Conservation (phyloP, 352 stramenopile genomes). For the Globisporangium takayamanum region DNA sequence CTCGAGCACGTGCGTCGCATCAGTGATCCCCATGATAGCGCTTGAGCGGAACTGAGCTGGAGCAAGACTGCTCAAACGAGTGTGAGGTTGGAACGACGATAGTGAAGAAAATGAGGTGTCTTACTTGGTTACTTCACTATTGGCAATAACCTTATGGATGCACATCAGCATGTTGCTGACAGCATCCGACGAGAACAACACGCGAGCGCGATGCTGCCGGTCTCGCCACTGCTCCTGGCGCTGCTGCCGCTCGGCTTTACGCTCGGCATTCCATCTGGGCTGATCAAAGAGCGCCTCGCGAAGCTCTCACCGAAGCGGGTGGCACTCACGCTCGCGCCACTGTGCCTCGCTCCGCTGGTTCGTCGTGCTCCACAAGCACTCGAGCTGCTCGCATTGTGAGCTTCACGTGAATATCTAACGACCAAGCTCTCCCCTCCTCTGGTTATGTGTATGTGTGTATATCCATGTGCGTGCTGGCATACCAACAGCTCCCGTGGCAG, state of each 20-base stretch:
- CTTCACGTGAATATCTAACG: neutral
- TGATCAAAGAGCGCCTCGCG: slow-evolving; percentile 44
- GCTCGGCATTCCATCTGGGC: slow-evolving; percentile 36
- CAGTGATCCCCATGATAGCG: slow-evolving; percentile 19
- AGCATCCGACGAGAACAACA: neutral
- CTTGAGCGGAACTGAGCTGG: neutral
- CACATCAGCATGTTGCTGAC: neutral
- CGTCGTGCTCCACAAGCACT: neutral
- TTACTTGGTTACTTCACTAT: too few relatives aligned
- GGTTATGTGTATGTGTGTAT: neutral
- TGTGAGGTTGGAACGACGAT: neutral
- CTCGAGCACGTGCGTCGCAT: slow-evolving; percentile 39
- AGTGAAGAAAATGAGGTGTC: neutral
- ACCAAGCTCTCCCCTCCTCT: neutral
- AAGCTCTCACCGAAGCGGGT: slow-evolving; percentile 40
- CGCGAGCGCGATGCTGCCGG: neutral
- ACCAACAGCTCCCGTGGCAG: slow-evolving; percentile 31
- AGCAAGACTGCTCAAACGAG: neutral
- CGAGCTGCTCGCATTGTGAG: neutral
- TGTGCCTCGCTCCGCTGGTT: slow-evolving; percentile 37
- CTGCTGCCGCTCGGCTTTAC: slow-evolving; percentile 27
- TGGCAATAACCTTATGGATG: too few relatives aligned
- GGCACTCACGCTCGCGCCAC: slow-evolving; percentile 32
- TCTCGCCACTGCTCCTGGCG: slow-evolving; percentile 6
- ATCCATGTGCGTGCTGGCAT: neutral